A percentile compares a stretch with the other conserved stretches of the same genome.
Evolutionary conservation across 345 rosid species (phyloP).

Genomic region (Hypericum perforatum): DNA sequence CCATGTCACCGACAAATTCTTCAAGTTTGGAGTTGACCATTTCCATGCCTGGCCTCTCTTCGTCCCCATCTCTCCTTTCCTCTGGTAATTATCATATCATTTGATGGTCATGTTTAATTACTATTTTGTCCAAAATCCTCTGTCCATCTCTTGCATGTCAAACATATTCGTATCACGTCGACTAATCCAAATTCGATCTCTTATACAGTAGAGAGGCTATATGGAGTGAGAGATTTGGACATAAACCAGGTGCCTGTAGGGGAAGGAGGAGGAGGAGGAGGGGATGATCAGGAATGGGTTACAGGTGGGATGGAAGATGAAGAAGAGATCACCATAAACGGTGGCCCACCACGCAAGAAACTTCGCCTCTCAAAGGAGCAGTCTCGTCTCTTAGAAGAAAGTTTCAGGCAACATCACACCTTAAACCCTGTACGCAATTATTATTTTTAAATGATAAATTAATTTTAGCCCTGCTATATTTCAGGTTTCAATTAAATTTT

Average conservation of each 20-base stretch:
- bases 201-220: constrained; percentile 9
- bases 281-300: constrained; percentile 39
- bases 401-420: constrained; percentile 83
- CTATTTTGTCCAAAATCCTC: no score
- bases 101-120: no score
- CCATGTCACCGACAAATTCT: constrained; percentile 39
- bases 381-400: constrained; percentile 90
- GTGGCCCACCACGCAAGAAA: constrained; percentile 70
- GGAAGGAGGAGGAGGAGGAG: constrained; percentile 25
- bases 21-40: constrained; percentile 79
- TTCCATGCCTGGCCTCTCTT: constrained; percentile 70
- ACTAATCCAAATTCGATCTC: no score
- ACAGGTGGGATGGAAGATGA: constrained; percentile 37
- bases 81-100: constrained; percentile 28
- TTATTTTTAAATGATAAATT: background rate
- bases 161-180: no score
- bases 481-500: background rate
- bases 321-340: constrained; percentile 32
- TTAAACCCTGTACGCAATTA: constrained; percentile 50
- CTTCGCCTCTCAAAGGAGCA: constrained; percentile 90
- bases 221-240: constrained; percentile 47
- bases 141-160: no score
- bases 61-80: constrained; percentile 40
- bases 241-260: constrained; percentile 52
- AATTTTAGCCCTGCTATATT: background rate